Percentiles rank a stretch among this genome's conserved stretches.
These are phyloP conservation scores for Suhomyces sp. DNA, from an alignment of 805 yeast genomes.

Conservation along the genomic window DNA sequence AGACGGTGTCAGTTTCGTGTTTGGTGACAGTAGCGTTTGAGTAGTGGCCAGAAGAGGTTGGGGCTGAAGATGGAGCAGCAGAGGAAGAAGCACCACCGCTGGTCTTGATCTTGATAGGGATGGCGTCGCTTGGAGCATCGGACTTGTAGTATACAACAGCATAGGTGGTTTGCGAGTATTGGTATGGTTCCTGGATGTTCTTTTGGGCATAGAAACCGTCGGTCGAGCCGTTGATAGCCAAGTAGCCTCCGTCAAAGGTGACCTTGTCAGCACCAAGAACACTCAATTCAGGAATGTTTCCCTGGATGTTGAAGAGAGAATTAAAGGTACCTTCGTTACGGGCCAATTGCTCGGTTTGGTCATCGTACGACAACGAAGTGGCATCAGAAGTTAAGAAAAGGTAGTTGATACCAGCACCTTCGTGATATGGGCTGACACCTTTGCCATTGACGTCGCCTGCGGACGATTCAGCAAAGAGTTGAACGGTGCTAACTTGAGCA, in stretches of 20 bases:
- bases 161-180: constrained; percentile 23
- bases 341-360: constrained; percentile 1
- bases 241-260: constrained; percentile 16
- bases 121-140: constrained; percentile 22
- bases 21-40: constrained; percentile 20
- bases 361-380: constrained; percentile 17
- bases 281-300: constrained; percentile 9
- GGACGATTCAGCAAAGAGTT: constrained; percentile 2
- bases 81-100: neutral
- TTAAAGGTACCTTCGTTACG: neutral
- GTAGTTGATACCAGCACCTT: constrained; percentile 47
- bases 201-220: constrained; percentile 38
- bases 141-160: constrained; percentile 21
- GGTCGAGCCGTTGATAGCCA: constrained; percentile 28
- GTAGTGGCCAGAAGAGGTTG: neutral
- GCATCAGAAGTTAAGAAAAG: constrained; percentile 26
- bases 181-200: constrained; percentile 45
- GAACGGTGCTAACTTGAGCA: constrained; percentile 2
- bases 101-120: constrained; percentile 13
- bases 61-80: constrained; percentile 2
- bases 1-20: constrained; percentile 31
- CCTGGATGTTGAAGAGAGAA: neutral
- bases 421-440: constrained; percentile 23
- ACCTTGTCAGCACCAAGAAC: constrained; percentile 10
- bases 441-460: constrained; percentile 2